A percentile compares a stretch with the other conserved stretches of the same genome.
phyloP scores from a whole-genome alignment of 2,329 filamentous ascomycete genomes.

The Polytolypa hystricis region DNA sequence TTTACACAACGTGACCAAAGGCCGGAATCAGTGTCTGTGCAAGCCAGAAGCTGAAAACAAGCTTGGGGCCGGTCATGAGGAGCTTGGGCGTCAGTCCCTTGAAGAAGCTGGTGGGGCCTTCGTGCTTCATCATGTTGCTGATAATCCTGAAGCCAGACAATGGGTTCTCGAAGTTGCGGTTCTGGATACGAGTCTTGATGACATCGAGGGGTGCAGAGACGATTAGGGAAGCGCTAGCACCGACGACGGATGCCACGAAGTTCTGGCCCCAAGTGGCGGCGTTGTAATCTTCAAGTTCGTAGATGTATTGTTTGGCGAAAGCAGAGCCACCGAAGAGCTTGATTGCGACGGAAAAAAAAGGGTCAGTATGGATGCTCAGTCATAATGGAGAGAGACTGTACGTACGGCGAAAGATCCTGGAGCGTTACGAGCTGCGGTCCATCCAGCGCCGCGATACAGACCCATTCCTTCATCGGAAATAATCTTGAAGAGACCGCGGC shows the following conservation, averaged over 20 bases:
- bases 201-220: slow-evolving; percentile 95
- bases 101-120: slow-evolving; percentile 83
- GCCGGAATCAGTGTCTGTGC: slow-evolving; percentile 95
- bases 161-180: slow-evolving; percentile 96
- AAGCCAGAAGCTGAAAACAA: slow-evolving; percentile 99
- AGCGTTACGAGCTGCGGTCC: slow-evolving; percentile 94
- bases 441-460: slow-evolving; percentile 90
- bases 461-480: slow-evolving; percentile 90
- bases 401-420: slow-evolving; percentile 91
- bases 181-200: slow-evolving; percentile 97
- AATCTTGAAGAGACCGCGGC: slow-evolving; percentile 81
- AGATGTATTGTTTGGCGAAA: slow-evolving; percentile 94
- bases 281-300: slow-evolving; percentile 87
- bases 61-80: slow-evolving; percentile 96
- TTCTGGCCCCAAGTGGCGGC: slow-evolving; percentile 88
- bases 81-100: slow-evolving; percentile 96
- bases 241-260: slow-evolving; percentile 90
- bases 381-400: too few species aligned
- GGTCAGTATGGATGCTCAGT: slow-evolving; percentile 10
- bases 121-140: slow-evolving; percentile 82
- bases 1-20: slow-evolving; percentile 59
- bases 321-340: slow-evolving; percentile 94
- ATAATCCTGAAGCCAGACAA: slow-evolving; percentile 89
- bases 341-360: too few species aligned
- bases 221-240: slow-evolving; percentile 86